These are phyloP conservation scores for Posidonia oceanica DNA, from an alignment of 116 monocot genomes.

Conservation along the genomic window DNA sequence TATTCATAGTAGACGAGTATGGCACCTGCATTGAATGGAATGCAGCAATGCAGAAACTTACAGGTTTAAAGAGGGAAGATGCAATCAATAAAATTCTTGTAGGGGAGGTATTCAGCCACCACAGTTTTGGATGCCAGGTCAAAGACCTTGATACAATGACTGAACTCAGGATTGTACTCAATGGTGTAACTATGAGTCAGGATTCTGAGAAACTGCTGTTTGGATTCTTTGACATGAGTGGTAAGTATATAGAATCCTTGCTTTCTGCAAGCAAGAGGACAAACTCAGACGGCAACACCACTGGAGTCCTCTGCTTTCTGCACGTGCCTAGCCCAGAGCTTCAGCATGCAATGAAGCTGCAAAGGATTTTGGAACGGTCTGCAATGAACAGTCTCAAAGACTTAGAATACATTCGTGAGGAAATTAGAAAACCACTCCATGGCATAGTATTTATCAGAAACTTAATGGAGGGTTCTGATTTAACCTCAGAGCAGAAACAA, in stretches of 20 bases:
- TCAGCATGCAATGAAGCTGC: too few species aligned
- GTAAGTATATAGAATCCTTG: conserved; percentile 52
- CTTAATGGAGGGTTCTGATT: conserved; percentile 49
- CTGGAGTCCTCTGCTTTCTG: conserved; percentile 62
- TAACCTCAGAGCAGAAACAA: conserved; percentile 50
- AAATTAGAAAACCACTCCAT: conserved; percentile 61
- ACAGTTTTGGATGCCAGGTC: conserved; percentile 3
- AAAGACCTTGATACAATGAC: too few species aligned
- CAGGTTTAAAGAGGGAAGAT: conserved; percentile 56
- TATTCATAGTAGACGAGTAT: conserved; percentile 12
- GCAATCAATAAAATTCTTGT: conserved; percentile 51
- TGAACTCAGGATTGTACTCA: too few species aligned
- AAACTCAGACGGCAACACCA: conserved; percentile 52
- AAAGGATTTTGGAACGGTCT: conserved; percentile 5
- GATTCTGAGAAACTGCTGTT: conserved; percentile 57
- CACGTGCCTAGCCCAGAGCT: too few species aligned
- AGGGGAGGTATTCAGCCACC: conserved; percentile 67
- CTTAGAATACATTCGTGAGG: conserved; percentile 41
- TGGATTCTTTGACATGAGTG: conserved; percentile 50
- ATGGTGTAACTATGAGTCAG: conserved; percentile 21
- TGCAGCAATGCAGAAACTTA: conserved; percentile 59
- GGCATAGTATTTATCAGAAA: conserved; percentile 56
- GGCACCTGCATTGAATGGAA: conserved; percentile 80
- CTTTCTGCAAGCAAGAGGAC: conserved; percentile 56
- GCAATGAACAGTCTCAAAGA: conserved; percentile 51